Evolutionary conservation across 1,284 basidiomycete species (phyloP).

Genomic region (Cutaneotrichosporon sp.): DNA sequence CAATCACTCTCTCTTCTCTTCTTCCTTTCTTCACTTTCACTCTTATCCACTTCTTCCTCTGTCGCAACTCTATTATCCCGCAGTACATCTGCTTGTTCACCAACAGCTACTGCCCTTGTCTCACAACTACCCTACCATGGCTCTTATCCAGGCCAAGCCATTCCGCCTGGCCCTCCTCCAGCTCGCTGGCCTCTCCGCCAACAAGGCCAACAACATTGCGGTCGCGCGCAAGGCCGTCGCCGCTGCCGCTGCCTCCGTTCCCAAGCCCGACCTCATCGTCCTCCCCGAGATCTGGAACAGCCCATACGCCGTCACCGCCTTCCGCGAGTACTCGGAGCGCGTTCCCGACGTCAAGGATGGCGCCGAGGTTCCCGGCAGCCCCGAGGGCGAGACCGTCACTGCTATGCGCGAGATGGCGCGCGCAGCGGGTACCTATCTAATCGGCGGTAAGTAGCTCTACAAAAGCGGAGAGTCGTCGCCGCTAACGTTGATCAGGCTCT

Average conservation of each 20-base stretch:
- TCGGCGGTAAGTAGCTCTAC: slow-evolving; percentile 67
- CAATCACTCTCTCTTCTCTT: neutral
- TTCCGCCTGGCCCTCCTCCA: slow-evolving; percentile 86
- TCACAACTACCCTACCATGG: slow-evolving; percentile 32
- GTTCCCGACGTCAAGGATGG: slow-evolving; percentile 58
- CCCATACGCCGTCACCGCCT: slow-evolving; percentile 84
- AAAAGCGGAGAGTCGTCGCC: neutral
- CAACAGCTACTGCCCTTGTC: neutral
- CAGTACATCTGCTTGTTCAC: neutral
- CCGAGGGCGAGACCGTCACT: slow-evolving; percentile 67
- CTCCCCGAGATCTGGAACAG: slow-evolving; percentile 98
- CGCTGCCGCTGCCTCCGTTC: slow-evolving; percentile 60
- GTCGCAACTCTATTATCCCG: neutral
- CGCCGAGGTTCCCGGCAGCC: slow-evolving; percentile 12
- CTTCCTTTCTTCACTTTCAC: neutral
- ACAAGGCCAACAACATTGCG: slow-evolving; percentile 72
- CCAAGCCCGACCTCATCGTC: slow-evolving; percentile 74
- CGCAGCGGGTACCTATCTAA: slow-evolving; percentile 77
- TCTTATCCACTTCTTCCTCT: neutral
- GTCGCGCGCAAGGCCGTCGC: slow-evolving; percentile 77
- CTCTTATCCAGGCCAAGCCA: slow-evolving; percentile 56
- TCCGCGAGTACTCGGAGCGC: slow-evolving; percentile 78
- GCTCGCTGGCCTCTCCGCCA: slow-evolving; percentile 66
- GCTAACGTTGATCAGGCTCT: slow-evolving; percentile 60
- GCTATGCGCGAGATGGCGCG: slow-evolving; percentile 81